A percentile compares a stretch with the other conserved stretches of the same genome.
Conservation (phyloP, 345 rosid genomes). For the Arabis hirsuta region DNA sequence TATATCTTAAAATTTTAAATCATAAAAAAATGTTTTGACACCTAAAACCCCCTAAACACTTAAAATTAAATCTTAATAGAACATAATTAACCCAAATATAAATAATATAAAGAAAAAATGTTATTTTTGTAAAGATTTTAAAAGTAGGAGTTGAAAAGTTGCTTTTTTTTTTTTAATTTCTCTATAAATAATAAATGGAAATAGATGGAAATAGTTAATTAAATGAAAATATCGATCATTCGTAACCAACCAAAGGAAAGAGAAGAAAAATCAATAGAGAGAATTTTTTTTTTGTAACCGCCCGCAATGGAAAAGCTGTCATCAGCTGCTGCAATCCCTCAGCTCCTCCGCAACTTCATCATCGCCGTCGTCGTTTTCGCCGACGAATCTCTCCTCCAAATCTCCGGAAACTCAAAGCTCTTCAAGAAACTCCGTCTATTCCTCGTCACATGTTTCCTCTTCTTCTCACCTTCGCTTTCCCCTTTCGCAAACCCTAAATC, state of each 20-base stretch:
- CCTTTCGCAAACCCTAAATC: conserved; percentile 37
- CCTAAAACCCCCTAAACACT: no score
- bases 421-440: conserved; percentile 59
- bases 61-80: no score
- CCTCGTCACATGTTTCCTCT: conserved; percentile 56
- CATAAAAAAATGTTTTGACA: no score
- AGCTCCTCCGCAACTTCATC: conserved; percentile 60
- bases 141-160: no score
- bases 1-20: no score
- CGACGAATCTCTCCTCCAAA: conserved; percentile 60
- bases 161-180: no score
- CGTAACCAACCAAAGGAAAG: neutral
- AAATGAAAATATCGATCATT: neutral
- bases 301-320: conserved; percentile 54
- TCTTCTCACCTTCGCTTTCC: conserved; percentile 55
- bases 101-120: no score
- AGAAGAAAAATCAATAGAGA: neutral
- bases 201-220: conserved; percentile 1
- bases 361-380: conserved; percentile 61
- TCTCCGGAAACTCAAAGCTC: conserved; percentile 53
- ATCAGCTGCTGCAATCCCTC: conserved; percentile 52
- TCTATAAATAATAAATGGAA: no score
- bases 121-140: no score
- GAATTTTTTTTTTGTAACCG: neutral
- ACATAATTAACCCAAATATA: no score